phyloP scores from a whole-genome alignment of 2,329 filamentous ascomycete species.

The Curvularia verruculosa region DNA sequence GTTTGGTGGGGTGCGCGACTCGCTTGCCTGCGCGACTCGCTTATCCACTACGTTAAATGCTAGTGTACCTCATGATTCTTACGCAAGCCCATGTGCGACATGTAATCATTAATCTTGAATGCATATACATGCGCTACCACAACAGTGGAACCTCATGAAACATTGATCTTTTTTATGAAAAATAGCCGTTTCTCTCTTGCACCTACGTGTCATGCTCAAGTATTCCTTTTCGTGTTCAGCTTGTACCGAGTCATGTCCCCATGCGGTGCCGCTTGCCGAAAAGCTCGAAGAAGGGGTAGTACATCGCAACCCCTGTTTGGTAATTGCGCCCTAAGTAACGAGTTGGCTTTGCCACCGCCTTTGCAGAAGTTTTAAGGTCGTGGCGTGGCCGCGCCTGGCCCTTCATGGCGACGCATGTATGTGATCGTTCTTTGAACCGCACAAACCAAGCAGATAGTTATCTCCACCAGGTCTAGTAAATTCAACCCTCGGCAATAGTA shows the following conservation, averaged over 20 bases:
- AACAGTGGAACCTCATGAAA: neutral
- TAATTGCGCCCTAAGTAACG: neutral
- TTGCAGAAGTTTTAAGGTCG: neutral
- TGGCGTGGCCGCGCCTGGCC: too few relatives aligned
- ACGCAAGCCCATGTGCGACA: neutral
- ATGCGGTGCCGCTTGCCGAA: neutral
- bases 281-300: neutral
- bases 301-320: neutral
- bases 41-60: too few relatives aligned
- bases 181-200: neutral
- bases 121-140: neutral
- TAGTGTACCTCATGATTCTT: neutral
- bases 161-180: neutral
- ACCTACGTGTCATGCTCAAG: neutral
- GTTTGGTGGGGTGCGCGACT: too few relatives aligned
- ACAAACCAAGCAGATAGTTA: neutral
- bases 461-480: neutral
- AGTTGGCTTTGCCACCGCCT: neutral
- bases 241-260: neutral
- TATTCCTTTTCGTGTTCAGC: neutral
- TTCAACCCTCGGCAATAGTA: neutral
- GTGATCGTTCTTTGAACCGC: neutral
- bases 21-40: too few relatives aligned
- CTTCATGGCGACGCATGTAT: too few relatives aligned
- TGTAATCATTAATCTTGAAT: neutral